Conservation (phyloP, 2,329 filamentous ascomycete species). For the Pseudogymnoascus pannorum region DNA sequence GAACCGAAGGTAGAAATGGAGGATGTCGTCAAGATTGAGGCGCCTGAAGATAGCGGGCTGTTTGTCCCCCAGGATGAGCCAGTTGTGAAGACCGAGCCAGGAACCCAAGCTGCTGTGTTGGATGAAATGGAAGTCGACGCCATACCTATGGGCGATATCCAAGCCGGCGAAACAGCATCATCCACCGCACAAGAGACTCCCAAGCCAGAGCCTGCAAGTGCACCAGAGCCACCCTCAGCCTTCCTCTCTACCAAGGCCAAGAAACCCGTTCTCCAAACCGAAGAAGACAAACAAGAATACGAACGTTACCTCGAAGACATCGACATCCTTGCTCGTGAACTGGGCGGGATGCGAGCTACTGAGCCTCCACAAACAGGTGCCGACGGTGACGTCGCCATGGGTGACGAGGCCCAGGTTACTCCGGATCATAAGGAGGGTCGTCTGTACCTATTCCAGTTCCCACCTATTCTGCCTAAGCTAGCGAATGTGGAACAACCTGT, state of each 20-base stretch:
- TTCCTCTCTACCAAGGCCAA: conserved; percentile 13
- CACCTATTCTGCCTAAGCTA: conserved; percentile 52
- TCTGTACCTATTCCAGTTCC: conserved; percentile 59
- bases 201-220: background rate
- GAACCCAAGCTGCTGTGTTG: background rate
- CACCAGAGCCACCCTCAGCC: background rate
- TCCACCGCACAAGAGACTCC: background rate
- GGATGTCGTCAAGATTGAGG: background rate
- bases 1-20: background rate
- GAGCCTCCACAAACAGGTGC: conserved; percentile 11
- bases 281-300: conserved; percentile 45
- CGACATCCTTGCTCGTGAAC: conserved; percentile 38
- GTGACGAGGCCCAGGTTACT: conserved; percentile 10
- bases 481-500: conserved; percentile 20
- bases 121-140: conserved; percentile 9
- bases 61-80: conserved; percentile 3
- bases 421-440: conserved; percentile 40
- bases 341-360: conserved; percentile 32
- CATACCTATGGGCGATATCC: background rate
- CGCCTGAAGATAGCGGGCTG: background rate
- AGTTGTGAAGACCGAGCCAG: conserved; percentile 1
- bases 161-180: background rate
- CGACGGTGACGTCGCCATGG: conserved; percentile 34
- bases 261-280: conserved; percentile 41
- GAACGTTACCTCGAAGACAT: conserved; percentile 40